Evolutionary conservation across 2,329 filamentous ascomycete species (phyloP).

Genomic region (Phyllosticta citribraziliensis): DNA sequence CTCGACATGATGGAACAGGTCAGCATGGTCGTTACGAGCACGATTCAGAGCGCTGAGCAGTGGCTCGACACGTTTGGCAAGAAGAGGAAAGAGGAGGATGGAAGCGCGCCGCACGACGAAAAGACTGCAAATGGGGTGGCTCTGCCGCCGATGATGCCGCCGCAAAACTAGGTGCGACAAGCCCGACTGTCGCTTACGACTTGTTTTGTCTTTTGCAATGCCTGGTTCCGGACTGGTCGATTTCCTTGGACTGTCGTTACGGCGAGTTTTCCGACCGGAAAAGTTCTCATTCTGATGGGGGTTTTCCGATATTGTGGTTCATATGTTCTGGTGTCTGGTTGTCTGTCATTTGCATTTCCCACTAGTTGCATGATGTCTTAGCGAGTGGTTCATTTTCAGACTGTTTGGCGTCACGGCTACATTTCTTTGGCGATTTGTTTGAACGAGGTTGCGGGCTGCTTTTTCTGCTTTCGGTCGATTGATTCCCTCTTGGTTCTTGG

Average conservation of each 20-base stretch:
- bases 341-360: background rate
- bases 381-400: background rate
- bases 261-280: background rate
- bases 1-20: constrained; percentile 93
- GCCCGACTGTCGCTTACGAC: background rate
- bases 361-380: background rate
- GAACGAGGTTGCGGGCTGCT: background rate
- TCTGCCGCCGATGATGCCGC: background rate
- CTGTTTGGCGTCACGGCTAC: background rate
- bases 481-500: background rate
- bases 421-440: background rate
- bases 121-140: background rate
- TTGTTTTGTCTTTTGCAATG: background rate
- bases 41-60: constrained; percentile 78
- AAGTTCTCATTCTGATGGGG: background rate
- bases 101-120: background rate
- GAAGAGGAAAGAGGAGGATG: constrained; percentile 12
- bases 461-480: background rate
- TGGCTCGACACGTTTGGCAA: constrained; percentile 73
- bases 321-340: background rate
- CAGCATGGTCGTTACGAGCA: constrained; percentile 76
- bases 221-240: background rate
- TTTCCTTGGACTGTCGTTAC: background rate
- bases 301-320: background rate
- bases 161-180: background rate